Evolutionary conservation across 176 grass and related monocot species (phyloP), one percentile per base, ranked within the genome.

Genomic region (Echinochloa phyllopogon): DNA sequence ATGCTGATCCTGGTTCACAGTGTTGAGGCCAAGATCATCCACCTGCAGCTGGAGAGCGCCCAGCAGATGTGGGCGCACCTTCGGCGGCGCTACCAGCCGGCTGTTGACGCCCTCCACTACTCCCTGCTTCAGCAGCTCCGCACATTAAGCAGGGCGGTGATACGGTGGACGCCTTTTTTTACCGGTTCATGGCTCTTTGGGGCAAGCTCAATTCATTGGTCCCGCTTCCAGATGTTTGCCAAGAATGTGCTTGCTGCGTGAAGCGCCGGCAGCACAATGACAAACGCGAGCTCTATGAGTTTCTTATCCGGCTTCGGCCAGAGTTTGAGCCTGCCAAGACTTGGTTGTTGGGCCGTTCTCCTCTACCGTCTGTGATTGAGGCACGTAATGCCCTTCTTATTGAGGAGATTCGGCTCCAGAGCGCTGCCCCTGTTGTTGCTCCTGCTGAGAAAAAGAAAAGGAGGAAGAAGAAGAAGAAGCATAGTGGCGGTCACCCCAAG

Each of bases 381-480:
- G 73, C 50, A 57, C 33, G 55, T 38, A n/a, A 39, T 5, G 9
- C 27, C 18, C 33, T 75, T 40, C 33, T 16, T 55, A 5, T 21
- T 38, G 72, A 27, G 49, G 72, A 75, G 72, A 55, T 75, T 75
- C 17, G 29, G 8, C 48, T 74, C 47, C 71, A 52, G 72, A 55
- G 49, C 17, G 12, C 33, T 65, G 29, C 33, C 33, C 63, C 63
- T 37, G 33, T 15, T 65, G 29, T 36, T 64, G 16, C 27, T 64
- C 25, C 25, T 38, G 36, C 39, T 24, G 4, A 20, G 55, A 58
- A 17, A 16, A 52, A 52, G 1, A 58, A n/a, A 2, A 63, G 33
- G 47, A 74, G 51, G 70, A 73, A 39, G 17, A 66, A 74, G 25
- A 74, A 73, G 70, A 73, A 39, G 17, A 66, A 74, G 25, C 71